Base-by-base conservation (phyloP, 768 basidiomycete genomes). In the Amanita subjunquillea region DNA sequence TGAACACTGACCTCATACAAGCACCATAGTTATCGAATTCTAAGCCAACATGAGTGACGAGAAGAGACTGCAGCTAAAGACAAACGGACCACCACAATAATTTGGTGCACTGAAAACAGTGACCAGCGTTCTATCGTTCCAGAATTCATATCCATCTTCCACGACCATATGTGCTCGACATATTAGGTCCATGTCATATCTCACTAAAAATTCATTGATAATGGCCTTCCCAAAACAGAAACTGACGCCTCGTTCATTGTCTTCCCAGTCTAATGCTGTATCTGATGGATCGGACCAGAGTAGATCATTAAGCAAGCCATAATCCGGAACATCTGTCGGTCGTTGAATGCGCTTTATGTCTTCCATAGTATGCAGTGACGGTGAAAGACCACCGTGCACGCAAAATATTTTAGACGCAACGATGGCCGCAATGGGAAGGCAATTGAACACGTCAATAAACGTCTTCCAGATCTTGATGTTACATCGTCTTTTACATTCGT, bases 391-490 rank as follows among this genome's bases (percentile, higher is more conserved):
- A 30, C 92, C 91, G 62, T 99, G 96, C 12, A 99, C 96, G 64
- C 96, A 98, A 70, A 99, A 99, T 63, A 99, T 99, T 75, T 99
- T 99, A 60, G 91, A 92, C 6, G 95, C 96, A 46, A 99, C 96
- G 63, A 99, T 89, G 30, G 96, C 93, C 38, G 95, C 94, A 62
- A 99, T 98, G 47, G 96, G 96, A 10, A 99, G 81, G 63, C 93
- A 94, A 70, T 99, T 98, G 80, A 99, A 99, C 54, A 97, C 95
- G 71, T 99, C 96, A 67, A 98, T 91, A 68, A 99, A 98, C 2
- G 92, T 94, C 72, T 95, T 98, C 96, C 96, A 99, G 25, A 91
- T 94, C 74, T 98, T 99, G 77, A 98, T 92, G 68, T 95, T 97
- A 77, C 93, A 96, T 58, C 96, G 82, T 64, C 96, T 85, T 72